Evolutionary conservation across 768 basidiomycete genomes (phyloP), one percentile per base, ranked within the genome.

Genomic region (Cystoderma amianthinum): DNA sequence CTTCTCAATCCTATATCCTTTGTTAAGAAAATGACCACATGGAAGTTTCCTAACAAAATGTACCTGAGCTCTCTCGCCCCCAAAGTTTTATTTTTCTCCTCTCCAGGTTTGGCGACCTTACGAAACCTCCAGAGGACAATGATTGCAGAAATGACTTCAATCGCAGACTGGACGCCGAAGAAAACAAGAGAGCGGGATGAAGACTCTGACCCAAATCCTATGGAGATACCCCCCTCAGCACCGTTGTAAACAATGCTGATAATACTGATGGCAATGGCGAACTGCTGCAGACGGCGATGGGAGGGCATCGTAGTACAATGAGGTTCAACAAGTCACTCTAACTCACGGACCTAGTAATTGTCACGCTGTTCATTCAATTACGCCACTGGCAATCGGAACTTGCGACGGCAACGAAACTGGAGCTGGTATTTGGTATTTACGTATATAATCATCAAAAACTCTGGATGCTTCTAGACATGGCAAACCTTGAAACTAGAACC

Each of bases 41-140:
- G n/a, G n/a, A n/a, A n/a, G n/a, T n/a, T n/a, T n/a, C n/a, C n/a
- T n/a, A n/a, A n/a, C n/a, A n/a, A 42, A 15, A 42, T 42, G 21
- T 24, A 57, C 56, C 44, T 46, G n/a, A 58, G 46, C 13, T 51
- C 46, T 13, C 42, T 20, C 15, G 45, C 33, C 9, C 36, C 39
- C 7, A 58, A 28, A 3, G 22, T 33, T 1, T 39, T 15, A 5
- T 23, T 37, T 38, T 44, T 43, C 45, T 66, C 63, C 32, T 69
- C 59, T 10, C 61, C 60, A 15, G 62, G 60, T 33, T 53, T 59
- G 4, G 49, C 48, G 7, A 61, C 53, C 12, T 57, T 42, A 21
- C 60, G 32, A 42, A 72, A 74, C 21, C 71, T 55, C 71, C 72
- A 74, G 9, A 68, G 45, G 18, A 72, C 72, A 11, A 73, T 56